Evolutionary conservation across 306 rosid genomes (phyloP).

Genomic region (Trifolium repens): DNA sequence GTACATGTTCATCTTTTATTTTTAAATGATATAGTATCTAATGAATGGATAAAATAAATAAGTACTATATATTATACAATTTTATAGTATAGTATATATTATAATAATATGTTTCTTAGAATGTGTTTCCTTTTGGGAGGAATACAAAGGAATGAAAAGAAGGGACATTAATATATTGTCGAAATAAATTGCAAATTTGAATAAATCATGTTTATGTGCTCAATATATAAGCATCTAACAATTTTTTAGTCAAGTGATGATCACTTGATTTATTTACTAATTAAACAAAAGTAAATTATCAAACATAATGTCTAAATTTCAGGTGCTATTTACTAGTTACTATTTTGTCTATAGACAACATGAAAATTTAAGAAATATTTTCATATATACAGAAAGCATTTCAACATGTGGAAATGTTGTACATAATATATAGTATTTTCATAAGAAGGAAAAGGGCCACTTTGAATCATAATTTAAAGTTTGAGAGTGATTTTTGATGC

Average conservation of each 20-base stretch:
- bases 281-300: too few relatives aligned
- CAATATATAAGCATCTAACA: not conserved
- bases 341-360: too few relatives aligned
- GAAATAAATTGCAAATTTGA: not conserved
- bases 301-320: too few relatives aligned
- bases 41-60: slow-evolving; percentile 1
- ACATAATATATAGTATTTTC: not conserved
- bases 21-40: slow-evolving; percentile 3
- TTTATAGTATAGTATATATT: not conserved
- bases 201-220: not conserved
- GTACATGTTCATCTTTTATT: slow-evolving; percentile 20
- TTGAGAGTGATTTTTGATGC: not conserved
- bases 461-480: not conserved
- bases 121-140: slow-evolving; percentile 23
- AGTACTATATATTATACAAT: not conserved
- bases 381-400: not conserved
- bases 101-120: not conserved
- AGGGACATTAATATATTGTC: not conserved
- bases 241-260: not conserved
- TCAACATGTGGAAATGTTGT: not conserved
- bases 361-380: not conserved
- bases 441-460: not conserved
- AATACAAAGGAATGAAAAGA: not conserved
- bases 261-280: not conserved
- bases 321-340: too few relatives aligned